Conservation (phyloP, 2,329 filamentous ascomycete species). For the Alternaria sp. region DNA sequence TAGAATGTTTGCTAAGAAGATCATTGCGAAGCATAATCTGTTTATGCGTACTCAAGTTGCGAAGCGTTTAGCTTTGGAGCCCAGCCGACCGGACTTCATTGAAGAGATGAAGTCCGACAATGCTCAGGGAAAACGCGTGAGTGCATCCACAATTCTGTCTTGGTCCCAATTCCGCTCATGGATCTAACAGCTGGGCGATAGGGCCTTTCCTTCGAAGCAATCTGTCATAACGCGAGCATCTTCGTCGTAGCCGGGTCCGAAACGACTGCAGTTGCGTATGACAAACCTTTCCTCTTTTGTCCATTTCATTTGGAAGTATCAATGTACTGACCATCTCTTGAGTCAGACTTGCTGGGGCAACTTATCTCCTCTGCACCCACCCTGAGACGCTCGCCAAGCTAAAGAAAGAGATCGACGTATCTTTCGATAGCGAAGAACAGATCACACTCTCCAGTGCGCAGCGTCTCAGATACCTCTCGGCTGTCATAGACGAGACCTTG, state of each 20-base stretch:
- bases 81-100: constrained; percentile 22
- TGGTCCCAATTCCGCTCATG: background rate
- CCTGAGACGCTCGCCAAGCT: constrained; percentile 16
- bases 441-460: constrained; percentile 32
- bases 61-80: constrained; percentile 20
- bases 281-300: background rate
- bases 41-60: background rate
- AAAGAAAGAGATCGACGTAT: constrained; percentile 21
- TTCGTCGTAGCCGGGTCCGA: constrained; percentile 32
- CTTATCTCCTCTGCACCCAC: constrained; percentile 24
- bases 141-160: background rate
- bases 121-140: background rate
- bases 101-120: constrained; percentile 23
- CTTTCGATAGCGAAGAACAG: constrained; percentile 28
- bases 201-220: constrained; percentile 22
- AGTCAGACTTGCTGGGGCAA: constrained; percentile 12
- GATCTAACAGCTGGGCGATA: constrained; percentile 1
- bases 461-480: constrained; percentile 28
- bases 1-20: background rate
- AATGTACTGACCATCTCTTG: background rate
- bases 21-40: background rate
- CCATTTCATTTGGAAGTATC: background rate
- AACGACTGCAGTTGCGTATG: constrained; percentile 20
- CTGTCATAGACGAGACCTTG: constrained; percentile 38
- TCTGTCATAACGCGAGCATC: constrained; percentile 12